These are phyloP conservation scores for Arthrinium phaeospermum DNA, from an alignment of 2,329 filamentous ascomycete species.

Conservation along the genomic window DNA sequence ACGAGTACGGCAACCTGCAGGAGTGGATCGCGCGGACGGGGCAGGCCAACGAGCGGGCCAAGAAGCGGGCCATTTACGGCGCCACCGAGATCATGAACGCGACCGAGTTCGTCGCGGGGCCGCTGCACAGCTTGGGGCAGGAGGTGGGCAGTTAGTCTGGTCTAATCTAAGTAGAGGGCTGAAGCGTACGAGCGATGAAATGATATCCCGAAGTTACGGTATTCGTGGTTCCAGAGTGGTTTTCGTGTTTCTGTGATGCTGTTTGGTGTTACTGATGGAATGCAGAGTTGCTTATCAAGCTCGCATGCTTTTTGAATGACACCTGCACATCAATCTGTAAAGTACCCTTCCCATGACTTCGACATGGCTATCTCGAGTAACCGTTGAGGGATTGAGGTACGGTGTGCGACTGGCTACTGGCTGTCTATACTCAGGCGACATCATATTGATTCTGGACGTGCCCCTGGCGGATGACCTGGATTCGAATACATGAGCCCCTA, in stretches of 20 bases:
- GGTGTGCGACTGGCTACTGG: too few relatives aligned
- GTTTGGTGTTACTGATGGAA: too few relatives aligned
- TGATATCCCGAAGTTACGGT: not conserved
- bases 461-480: too few relatives aligned
- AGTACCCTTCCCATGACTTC: too few relatives aligned
- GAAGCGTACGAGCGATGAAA: slow-evolving; percentile 3
- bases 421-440: too few relatives aligned
- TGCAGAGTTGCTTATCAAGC: too few relatives aligned
- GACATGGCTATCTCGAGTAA: too few relatives aligned
- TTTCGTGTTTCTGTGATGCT: not conserved
- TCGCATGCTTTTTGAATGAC: too few relatives aligned
- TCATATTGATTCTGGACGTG: too few relatives aligned
- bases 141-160: slow-evolving; percentile 50
- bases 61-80: slow-evolving; percentile 88
- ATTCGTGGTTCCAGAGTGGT: not conserved
- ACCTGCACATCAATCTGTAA: too few relatives aligned
- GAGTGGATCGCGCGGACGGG: slow-evolving; percentile 89
- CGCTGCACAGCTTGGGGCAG: slow-evolving; percentile 66
- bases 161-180: not conserved
- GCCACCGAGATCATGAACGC: slow-evolving; percentile 84
- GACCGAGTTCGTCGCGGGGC: slow-evolving; percentile 67
- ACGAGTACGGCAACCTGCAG: slow-evolving; percentile 96
- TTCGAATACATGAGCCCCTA: too few relatives aligned
- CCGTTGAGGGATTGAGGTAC: too few relatives aligned
- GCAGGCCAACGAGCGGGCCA: slow-evolving; percentile 51